A percentile compares a stretch with the other conserved stretches of the same genome.
Conservation (phyloP, 2,329 filamentous ascomycete species). For the Elsinoe perseae region DNA sequence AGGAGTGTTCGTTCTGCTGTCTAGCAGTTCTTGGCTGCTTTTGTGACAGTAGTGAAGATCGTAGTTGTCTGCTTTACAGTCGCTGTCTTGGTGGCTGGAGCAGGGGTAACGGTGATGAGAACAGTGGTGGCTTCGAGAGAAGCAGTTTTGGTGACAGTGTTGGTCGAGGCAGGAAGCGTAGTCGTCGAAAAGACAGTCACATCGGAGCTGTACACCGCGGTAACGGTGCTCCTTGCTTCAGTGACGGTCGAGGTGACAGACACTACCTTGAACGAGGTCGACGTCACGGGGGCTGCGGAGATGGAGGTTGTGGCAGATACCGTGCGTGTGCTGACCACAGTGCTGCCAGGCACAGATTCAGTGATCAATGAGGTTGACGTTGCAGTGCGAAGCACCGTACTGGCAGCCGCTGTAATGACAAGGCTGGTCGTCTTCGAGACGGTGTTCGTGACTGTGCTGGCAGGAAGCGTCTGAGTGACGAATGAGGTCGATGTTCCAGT, state of each 20-base stretch:
- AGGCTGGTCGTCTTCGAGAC: constrained; percentile 15
- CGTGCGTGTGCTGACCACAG: constrained; percentile 20
- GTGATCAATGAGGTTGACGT: constrained; percentile 14
- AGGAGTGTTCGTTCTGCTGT: background rate
- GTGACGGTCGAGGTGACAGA: constrained; percentile 18
- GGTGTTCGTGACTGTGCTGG: constrained; percentile 15
- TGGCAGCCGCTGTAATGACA: background rate
- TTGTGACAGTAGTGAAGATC: constrained; percentile 19
- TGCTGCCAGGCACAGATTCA: constrained; percentile 17
- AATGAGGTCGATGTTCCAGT: constrained; percentile 9
- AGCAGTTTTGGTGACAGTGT: constrained; percentile 18
- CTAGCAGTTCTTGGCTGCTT: constrained; percentile 20
- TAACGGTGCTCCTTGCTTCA: constrained; percentile 15
- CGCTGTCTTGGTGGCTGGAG: constrained; percentile 20
- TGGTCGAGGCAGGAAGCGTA: constrained; percentile 22
- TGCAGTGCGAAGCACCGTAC: constrained; percentile 11
- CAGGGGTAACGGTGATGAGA: constrained; percentile 15
- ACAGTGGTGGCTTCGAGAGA: constrained; percentile 16
- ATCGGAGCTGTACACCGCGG: constrained; percentile 17
- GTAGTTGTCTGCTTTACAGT: constrained; percentile 20
- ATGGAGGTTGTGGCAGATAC: constrained; percentile 13
- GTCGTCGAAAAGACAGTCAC: constrained; percentile 21
- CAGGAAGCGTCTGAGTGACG: constrained; percentile 10
- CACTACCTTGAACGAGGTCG: constrained; percentile 19
- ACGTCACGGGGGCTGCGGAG: constrained; percentile 7